Evolutionary conservation across 2,329 filamentous ascomycete genomes (phyloP), one percentile per base, ranked within the genome.

Genomic region (Diaporthe ampelina): DNA sequence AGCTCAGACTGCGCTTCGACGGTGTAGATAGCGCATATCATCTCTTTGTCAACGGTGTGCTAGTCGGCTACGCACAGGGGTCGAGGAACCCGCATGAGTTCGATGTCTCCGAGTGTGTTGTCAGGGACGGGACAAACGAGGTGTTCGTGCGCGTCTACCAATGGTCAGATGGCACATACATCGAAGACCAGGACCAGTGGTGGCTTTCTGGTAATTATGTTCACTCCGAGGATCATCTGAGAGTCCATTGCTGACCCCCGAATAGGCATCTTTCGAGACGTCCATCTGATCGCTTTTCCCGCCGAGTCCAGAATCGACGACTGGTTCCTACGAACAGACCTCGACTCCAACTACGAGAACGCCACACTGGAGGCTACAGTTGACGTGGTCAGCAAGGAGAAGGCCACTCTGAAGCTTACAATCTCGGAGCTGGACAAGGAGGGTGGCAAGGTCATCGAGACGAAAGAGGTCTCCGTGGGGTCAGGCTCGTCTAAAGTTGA

Each of bases 1-100:
- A 92, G 76, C 82, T 94, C 24, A 86, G 91, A 21, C 82, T 94
- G 29, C 85, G 92, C 15, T 94, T 94, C 75, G 92, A 94, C 72
- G 93, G 93, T 1, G 92, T 94, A 0, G 92, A 94, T 78, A 92
- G 91, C 78, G 90, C 92, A 0, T 94, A 92, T 78, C 91, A 94
- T 80, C 82, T 94, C 15, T 94, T 89, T 87, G 83, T 94, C 9
- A 94, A 94, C 76, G 91, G 91, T 0, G 79, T 84, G 21, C 82
- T 91, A 48, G 84, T 94, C 2, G 93, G 93, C 3, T 94, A 94
- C 78, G 90, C 90, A 3, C 92, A 94, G 78, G 93, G 92, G 0
- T 89, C 89, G 13, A 86, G 92, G 50, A 94, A 94, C 77, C 87
- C 92, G 0, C 87, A 90, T 10, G 93, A 94, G 79, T 94, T 94